Base-by-base conservation (phyloP, 2,329 filamentous ascomycete species). In the Hymenoscyphus linearis region DNA sequence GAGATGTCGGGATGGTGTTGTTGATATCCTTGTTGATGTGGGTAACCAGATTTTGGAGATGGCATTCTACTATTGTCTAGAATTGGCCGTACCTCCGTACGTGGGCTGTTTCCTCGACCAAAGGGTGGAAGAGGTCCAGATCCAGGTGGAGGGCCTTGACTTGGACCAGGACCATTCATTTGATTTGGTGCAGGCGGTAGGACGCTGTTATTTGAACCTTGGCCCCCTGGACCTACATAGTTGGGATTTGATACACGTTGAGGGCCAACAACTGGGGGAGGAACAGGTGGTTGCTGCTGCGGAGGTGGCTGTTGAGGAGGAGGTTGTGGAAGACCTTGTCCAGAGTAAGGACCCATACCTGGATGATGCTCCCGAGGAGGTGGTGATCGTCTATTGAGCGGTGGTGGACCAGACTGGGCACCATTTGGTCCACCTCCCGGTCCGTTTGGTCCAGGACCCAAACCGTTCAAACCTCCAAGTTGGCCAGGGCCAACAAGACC, bases 21-120 rank as follows among this genome's bases (percentile, higher is more conserved):
- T 50, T 88, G 80, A 71, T 91, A 96, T 65, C 87, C 88, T 66
- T 88, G 89, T 65, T 90, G 90, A 70, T 93, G 90, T 4, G 89
- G 87, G 71, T 95, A 96, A 7, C 85, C 86, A 44, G 91, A 89
- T 71, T 92, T 93, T 62, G 93, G 93, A n/a, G 93, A 97, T n/a
- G 90, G 85, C 76, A 93, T 89, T 63, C 90, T 86, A 71, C 88
- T 87, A 71, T 88, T 91, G 67, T 96, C 93, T 66, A 93, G 84
- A 65, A 95, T 82, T 1, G 89, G 88, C 58, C 92, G 85, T 54
- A 92, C 87, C 67, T 97, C 93, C 57, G 89, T 85, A n/a, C 90
- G 85, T 62, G 93, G 90, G 73, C 90, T 96, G 69, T 86, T 86
- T 34, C 87, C 84, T 61, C 84, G 80, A 61, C 87, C 85, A 77